Percentiles rank a stretch among this genome's conserved stretches.
Evolutionary conservation across 352 stramenopile species (phyloP).

Genomic region (Globisporangium recalcitrans): DNA sequence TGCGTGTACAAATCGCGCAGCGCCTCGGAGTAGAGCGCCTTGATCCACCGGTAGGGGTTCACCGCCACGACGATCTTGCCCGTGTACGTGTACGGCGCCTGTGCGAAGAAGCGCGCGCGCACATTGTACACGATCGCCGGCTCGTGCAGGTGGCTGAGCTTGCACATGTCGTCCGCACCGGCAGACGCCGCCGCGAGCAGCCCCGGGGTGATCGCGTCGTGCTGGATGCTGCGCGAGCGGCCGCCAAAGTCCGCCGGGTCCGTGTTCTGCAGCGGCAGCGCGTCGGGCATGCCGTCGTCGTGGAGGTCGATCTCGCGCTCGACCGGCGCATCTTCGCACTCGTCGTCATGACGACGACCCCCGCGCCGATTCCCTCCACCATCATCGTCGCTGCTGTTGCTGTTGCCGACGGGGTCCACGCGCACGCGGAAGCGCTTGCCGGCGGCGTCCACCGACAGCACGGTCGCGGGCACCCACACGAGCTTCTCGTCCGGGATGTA

Average conservation of each 20-base stretch:
- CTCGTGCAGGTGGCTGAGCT: slow-evolving; percentile 86
- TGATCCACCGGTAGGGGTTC: slow-evolving; percentile 94
- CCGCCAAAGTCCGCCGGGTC: not conserved
- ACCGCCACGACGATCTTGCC: slow-evolving; percentile 96
- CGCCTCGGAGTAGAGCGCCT: slow-evolving; percentile 78
- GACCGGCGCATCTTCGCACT: slow-evolving; percentile 19
- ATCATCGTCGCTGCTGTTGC: slow-evolving; percentile 7
- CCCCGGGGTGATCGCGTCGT: slow-evolving; percentile 19
- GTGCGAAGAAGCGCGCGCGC: slow-evolving; percentile 73
- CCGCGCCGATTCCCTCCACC: not conserved
- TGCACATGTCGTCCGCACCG: slow-evolving; percentile 81
- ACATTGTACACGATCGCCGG: slow-evolving; percentile 92
- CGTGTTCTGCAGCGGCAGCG: slow-evolving; percentile 73
- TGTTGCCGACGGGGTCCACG: slow-evolving; percentile 23
- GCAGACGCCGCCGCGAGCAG: slow-evolving; percentile 23
- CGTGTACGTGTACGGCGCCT: slow-evolving; percentile 94
- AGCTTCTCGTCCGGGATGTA: slow-evolving; percentile 79
- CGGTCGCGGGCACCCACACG: slow-evolving; percentile 77
- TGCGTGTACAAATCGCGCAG: slow-evolving; percentile 69
- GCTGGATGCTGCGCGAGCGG: slow-evolving; percentile 14
- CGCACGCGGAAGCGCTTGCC: slow-evolving; percentile 69
- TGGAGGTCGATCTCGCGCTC: slow-evolving; percentile 66
- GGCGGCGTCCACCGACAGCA: slow-evolving; percentile 51
- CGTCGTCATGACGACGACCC: slow-evolving; percentile 16
- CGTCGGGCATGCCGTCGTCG: slow-evolving; percentile 68